Evolutionary conservation across 2,329 filamentous ascomycete genomes (phyloP).

Genomic region (Akanthomyces lecanii): DNA sequence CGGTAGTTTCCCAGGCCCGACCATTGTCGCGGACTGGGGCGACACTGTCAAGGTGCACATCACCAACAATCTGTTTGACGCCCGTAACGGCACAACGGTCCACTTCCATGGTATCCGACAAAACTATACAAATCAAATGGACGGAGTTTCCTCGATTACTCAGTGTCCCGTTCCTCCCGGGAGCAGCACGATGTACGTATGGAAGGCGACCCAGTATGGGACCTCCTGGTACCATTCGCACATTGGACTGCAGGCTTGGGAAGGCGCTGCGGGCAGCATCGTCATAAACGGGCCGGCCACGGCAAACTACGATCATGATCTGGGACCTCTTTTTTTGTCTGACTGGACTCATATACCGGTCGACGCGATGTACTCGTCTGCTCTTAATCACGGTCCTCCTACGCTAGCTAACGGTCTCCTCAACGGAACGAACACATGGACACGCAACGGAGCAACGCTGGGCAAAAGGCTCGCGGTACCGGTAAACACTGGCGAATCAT

Average conservation of each 20-base stretch:
- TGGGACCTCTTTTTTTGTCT: slow-evolving; percentile 54
- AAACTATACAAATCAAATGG: slow-evolving; percentile 55
- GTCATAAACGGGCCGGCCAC: slow-evolving; percentile 58
- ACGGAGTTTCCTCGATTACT: slow-evolving; percentile 53
- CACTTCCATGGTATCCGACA: slow-evolving; percentile 61
- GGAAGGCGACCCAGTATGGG: slow-evolving; percentile 52
- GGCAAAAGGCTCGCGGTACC: slow-evolving; percentile 34
- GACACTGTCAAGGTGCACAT: slow-evolving; percentile 48
- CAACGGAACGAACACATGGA: slow-evolving; percentile 32
- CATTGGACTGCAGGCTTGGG: slow-evolving; percentile 20
- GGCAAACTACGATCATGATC: slow-evolving; percentile 58
- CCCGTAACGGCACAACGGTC: slow-evolving; percentile 40
- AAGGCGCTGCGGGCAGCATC: slow-evolving; percentile 56
- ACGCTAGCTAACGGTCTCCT: slow-evolving; percentile 42
- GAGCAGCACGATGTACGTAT: slow-evolving; percentile 53
- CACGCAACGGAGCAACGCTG: slow-evolving; percentile 21
- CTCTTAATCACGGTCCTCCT: background rate
- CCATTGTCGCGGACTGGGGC: slow-evolving; percentile 51
- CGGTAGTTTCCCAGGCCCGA: slow-evolving; percentile 58
- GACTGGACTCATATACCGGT: slow-evolving; percentile 50
- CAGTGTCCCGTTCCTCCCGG: slow-evolving; percentile 56
- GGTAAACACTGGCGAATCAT: slow-evolving; percentile 39
- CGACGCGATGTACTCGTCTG: background rate
- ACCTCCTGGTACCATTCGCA: slow-evolving; percentile 63
- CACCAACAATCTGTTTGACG: slow-evolving; percentile 31